Base-by-base conservation (phyloP, 495 filamentous ascomycete species). In the Penicillium odoratum region DNA sequence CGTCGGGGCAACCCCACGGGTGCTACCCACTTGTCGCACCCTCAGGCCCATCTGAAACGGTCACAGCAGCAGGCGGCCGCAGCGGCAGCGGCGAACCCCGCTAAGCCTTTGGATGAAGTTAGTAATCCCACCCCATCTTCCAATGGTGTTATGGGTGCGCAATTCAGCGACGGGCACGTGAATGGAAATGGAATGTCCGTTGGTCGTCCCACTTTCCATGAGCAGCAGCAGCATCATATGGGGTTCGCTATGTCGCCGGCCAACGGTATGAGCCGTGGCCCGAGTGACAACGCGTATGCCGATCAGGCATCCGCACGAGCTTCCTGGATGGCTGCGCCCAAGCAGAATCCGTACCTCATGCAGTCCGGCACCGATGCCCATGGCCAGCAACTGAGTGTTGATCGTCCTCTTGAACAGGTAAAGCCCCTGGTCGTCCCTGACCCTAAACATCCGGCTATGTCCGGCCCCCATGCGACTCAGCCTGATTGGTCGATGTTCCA, bases 1-100 rank as follows among this genome's bases (percentile, higher is more conserved):
- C 85, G 94, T 61, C 86, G 94, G 61, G 94, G 94, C 46, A 97
- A 97, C 77, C 93, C 93, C 28, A 95, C 89, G 25, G 92, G 92
- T 55, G 89, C 87, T 55, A 94, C 86, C 64, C 93, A 98, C 81
- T 76, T 98, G 66, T 92, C 92, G 54, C 90, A 96, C 74, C 88
- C 94, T 43, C 88, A 92, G 72, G 89, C 89, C 58, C 90, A 94
- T 74, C 78, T 93, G 60, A 92, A 91, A 78, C 91, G 89, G 72
- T 79, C 80, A 59, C 80, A 86, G 71, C 67, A 69, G 59, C 59
- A 60, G 51, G 67, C 67, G 51, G 67, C 67, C 31, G 80, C 82
- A 61, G 74, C 63, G 44, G 81, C 83, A 61, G 74, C 80, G 60
- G 73, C 78, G 13, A 83, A 87, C 63, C 82, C 88, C 71, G 73